Evolutionary conservation across 1,139 yeast genomes (phyloP).

Genomic region (Tardiomyces blankii): DNA sequence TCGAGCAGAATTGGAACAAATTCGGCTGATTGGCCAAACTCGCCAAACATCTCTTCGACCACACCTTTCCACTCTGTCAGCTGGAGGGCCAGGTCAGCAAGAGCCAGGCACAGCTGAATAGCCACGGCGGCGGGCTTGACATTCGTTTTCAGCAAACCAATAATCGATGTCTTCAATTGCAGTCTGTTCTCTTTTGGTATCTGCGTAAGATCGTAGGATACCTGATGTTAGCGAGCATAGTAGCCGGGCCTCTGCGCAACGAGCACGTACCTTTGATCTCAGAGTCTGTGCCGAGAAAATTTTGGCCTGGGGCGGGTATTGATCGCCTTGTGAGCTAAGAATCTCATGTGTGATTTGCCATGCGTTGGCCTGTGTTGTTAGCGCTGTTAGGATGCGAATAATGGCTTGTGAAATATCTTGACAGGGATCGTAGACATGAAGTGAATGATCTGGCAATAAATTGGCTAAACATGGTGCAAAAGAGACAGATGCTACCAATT

Average conservation of each 20-base stretch:
- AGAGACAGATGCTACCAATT: too few species aligned
- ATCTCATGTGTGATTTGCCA: constrained; percentile 29
- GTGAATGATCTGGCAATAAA: too few species aligned
- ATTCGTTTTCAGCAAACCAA: constrained; percentile 40
- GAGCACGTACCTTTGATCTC: constrained; percentile 44
- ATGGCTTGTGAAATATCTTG: too few species aligned
- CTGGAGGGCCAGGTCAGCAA: constrained; percentile 77
- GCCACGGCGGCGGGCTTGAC: constrained; percentile 45
- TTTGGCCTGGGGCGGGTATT: constrained; percentile 38
- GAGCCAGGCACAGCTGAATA: constrained; percentile 69
- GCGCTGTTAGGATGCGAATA: too few species aligned
- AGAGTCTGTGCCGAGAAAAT: constrained; percentile 88
- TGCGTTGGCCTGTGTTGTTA: constrained; percentile 23
- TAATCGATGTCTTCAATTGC: constrained; percentile 50
- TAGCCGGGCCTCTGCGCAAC: too few species aligned
- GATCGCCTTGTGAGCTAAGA: constrained; percentile 13
- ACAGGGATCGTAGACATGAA: too few species aligned
- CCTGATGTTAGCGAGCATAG: constrained; percentile 16
- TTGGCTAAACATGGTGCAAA: too few species aligned
- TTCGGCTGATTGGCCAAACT: constrained; percentile 30
- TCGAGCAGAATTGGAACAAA: constrained; percentile 41
- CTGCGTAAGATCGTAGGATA: constrained; percentile 76
- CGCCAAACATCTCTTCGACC: constrained; percentile 50
- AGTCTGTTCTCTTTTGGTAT: constrained; percentile 43
- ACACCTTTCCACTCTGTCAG: constrained; percentile 63